These are phyloP conservation scores for Dothidotthia symphoricarpi DNA, from an alignment of 2,329 filamentous ascomycete genomes.

Conservation along the genomic window DNA sequence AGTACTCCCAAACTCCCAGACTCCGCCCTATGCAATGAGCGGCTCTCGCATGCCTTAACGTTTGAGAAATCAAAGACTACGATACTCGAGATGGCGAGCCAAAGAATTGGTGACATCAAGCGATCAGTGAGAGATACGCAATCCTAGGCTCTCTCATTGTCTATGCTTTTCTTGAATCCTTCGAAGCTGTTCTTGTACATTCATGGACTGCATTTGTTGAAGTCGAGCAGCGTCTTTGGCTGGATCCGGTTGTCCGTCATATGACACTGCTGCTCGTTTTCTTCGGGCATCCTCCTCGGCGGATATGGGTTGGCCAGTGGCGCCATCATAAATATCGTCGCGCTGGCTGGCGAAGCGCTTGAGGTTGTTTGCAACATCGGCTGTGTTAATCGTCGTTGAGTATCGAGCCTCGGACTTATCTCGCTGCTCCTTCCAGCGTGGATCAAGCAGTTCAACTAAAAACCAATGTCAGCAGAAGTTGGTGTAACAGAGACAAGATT, in stretches of 20 bases:
- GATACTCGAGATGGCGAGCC: too few relatives aligned
- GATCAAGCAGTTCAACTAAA: slow-evolving; percentile 83
- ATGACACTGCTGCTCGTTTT: slow-evolving; percentile 70
- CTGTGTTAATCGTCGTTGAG: slow-evolving; percentile 80
- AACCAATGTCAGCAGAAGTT: slow-evolving; percentile 38
- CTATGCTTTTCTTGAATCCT: slow-evolving; percentile 59
- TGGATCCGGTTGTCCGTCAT: slow-evolving; percentile 61
- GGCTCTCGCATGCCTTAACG: not conserved
- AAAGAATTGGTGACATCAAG: not conserved
- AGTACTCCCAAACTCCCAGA: slow-evolving; percentile 11
- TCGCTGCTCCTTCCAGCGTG: slow-evolving; percentile 93
- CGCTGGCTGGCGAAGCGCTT: slow-evolving; percentile 91
- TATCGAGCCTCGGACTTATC: slow-evolving; percentile 83
- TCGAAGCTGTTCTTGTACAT: slow-evolving; percentile 82
- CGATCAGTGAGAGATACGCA: not conserved
- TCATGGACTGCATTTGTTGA: slow-evolving; percentile 57
- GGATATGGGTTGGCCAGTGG: slow-evolving; percentile 65
- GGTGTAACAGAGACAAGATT: slow-evolving; percentile 1
- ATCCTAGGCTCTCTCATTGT: slow-evolving; percentile 5
- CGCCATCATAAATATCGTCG: slow-evolving; percentile 78
- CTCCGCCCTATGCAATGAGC: slow-evolving; percentile 16
- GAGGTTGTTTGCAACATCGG: slow-evolving; percentile 87
- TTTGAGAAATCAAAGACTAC: slow-evolving; percentile 1
- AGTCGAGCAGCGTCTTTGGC: slow-evolving; percentile 55
- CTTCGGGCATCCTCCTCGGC: slow-evolving; percentile 72